phyloP scores from a whole-genome alignment of 106 monocot species.

The Apostasia ramifera region DNA sequence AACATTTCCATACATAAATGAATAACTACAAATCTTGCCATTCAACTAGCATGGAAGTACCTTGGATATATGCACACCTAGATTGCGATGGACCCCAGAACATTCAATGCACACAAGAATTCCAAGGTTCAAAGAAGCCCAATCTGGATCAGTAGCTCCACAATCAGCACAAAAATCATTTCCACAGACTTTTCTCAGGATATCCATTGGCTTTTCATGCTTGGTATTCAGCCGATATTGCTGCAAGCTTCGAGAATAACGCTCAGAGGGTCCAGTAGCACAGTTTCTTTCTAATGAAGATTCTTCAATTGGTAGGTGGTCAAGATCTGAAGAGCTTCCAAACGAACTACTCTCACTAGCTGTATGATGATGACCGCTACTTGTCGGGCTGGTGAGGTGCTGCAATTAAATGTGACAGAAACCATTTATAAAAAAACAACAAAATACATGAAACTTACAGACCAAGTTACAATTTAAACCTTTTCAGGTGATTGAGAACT shows the following conservation, averaged over 20 bases:
- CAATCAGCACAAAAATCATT: constrained; percentile 95
- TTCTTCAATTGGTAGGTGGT: constrained; percentile 55
- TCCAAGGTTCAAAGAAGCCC: constrained; percentile 99
- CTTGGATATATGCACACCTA: constrained; percentile 99
- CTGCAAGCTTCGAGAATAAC: constrained; percentile 41
- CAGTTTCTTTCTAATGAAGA: constrained; percentile 37
- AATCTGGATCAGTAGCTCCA: constrained; percentile 82
- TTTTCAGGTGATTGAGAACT: constrained; percentile 94
- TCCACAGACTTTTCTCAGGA: constrained; percentile 70
- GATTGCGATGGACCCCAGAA: constrained; percentile 97
- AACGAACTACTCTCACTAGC: constrained; percentile 64
- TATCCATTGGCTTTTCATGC: constrained; percentile 76
- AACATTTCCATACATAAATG: no score
- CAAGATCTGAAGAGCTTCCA: constrained; percentile 71
- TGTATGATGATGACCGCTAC: constrained; percentile 29
- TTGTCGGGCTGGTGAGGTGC: constrained; percentile 53
- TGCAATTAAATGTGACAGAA: constrained; percentile 27
- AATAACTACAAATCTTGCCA: no score
- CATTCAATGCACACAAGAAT: constrained; percentile 97
- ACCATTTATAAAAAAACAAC: background rate
- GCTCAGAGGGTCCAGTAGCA: constrained; percentile 41
- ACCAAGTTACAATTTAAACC: constrained; percentile 29
- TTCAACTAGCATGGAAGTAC: constrained; percentile 12
- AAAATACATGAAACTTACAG: background rate
- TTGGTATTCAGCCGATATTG: constrained; percentile 39